phyloP scores from a whole-genome alignment of 192 early-diverging fungal species.

The Entomortierella chlamydospora region DNA sequence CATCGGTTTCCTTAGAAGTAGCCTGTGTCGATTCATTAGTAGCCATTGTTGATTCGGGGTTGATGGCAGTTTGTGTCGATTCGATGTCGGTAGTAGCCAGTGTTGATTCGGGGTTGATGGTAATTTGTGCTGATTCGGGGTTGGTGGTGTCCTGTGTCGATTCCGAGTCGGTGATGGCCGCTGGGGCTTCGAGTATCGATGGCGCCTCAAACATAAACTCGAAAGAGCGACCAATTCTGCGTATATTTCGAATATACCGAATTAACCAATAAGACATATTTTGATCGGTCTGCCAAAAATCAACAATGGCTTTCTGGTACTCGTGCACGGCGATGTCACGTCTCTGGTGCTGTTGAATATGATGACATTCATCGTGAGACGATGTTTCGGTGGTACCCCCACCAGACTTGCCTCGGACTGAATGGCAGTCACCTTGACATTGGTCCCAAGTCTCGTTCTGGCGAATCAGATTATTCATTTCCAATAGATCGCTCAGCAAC shows the following conservation, averaged over 20 bases:
- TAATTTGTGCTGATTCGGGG: no score
- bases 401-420: background rate
- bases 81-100: no score
- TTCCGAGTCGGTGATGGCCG: no score
- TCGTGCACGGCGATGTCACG: constrained; percentile 1
- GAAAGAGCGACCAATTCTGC: constrained; percentile 4
- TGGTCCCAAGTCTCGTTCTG: background rate
- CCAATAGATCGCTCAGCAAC: constrained; percentile 9
- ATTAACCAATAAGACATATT: constrained; percentile 31
- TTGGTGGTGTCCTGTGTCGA: no score
- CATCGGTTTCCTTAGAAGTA: no score
- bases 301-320: constrained; percentile 15
- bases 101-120: no score
- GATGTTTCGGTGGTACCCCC: no score
- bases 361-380: background rate
- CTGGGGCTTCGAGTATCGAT: no score
- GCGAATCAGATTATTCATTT: constrained; percentile 3
- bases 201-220: constrained; percentile 13
- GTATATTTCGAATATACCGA: constrained; percentile 33
- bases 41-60: no score
- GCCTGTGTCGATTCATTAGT: no score
- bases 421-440: background rate
- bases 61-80: no score
- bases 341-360: constrained; percentile 1
- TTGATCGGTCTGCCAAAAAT: constrained; percentile 29